Base-by-base conservation (phyloP, 495 filamentous ascomycete species). In the Hyaloscypha hepaticicola region DNA sequence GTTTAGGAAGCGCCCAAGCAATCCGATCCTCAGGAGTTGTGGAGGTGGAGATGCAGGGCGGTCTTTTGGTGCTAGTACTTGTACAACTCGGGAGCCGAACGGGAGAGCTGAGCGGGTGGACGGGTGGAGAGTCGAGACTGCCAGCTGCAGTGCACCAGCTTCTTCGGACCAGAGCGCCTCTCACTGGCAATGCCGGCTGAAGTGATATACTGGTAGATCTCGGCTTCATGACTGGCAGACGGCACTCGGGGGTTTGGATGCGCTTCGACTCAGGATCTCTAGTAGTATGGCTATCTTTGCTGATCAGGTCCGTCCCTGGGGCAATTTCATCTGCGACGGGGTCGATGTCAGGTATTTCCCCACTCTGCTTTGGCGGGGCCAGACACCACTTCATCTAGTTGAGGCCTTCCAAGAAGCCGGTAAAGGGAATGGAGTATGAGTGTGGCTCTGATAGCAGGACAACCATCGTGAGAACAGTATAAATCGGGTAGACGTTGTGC, bases 331-430 rank as follows among this genome's bases (percentile, higher is more conserved):
- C 21, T 53, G 50, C 50, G 50, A 53, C 50, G 22, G 21, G 8
- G 5, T 27, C 25, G 50, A 53, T 25, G 50, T 21, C n/a, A 21
- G 50, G 22, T 53, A 53, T 53, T 53, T 53, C 50, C 50, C 50
- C 50, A 53, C 50, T 25, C 6, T 25, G n/a, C 25, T 53, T 25
- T 16, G 16, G 38, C 38, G 14, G 38, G 38, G 38, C 38, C 38
- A 45, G 38, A 45, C 5, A 45, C 1, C 38, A 45, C 38, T 11
- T 3, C 38, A 45, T 45, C 38, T 45, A 45, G 12, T 45, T 45
- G 5, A 45, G 19, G 11, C n/a, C 38, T 45, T 45, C 38, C 38
- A 45, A 9, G 38, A 19, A 45, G 38, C 38, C 19, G 38, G 38
- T 45, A 16, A 45, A 19, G 38, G 38, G 38, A 45, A 16, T 16